Evolutionary conservation across 2,329 filamentous ascomycete species (phyloP).

Genomic region (Alternaria incomplexa): DNA sequence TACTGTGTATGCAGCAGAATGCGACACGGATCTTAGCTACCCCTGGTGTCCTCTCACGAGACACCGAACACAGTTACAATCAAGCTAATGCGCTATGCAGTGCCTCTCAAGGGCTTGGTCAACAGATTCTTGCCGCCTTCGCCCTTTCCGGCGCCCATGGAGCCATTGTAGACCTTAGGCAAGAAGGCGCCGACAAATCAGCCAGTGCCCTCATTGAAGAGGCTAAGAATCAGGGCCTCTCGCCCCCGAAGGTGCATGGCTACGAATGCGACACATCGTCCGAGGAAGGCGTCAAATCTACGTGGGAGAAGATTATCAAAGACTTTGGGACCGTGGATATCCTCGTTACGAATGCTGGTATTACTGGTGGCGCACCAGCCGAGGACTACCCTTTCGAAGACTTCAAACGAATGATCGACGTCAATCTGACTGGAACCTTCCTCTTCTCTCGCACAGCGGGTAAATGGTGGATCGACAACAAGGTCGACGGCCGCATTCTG

Average conservation of each 20-base stretch:
- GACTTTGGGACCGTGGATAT: constrained; percentile 49
- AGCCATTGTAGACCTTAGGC: constrained; percentile 41
- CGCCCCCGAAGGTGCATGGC: constrained; percentile 38
- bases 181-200: constrained; percentile 22
- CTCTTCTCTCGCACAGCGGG: constrained; percentile 68
- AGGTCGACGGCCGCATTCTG: constrained; percentile 74
- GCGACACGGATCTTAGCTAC: not conserved
- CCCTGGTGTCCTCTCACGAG: not conserved
- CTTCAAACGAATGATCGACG: constrained; percentile 80
- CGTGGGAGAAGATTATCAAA: constrained; percentile 39
- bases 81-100: constrained; percentile 6
- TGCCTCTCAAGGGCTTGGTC: constrained; percentile 38
- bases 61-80: not conserved
- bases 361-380: constrained; percentile 61
- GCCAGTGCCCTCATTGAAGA: constrained; percentile 13
- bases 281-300: constrained; percentile 46
- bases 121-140: constrained; percentile 41
- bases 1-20: not conserved
- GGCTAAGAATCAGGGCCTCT: constrained; percentile 9
- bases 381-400: constrained; percentile 77
- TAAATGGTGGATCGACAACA: constrained; percentile 69
- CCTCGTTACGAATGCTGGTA: constrained; percentile 50
- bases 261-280: constrained; percentile 51
- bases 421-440: constrained; percentile 82
- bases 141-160: constrained; percentile 39